These are phyloP conservation scores for Vararia minispora DNA, from an alignment of 768 basidiomycete genomes.

Conservation along the genomic window DNA sequence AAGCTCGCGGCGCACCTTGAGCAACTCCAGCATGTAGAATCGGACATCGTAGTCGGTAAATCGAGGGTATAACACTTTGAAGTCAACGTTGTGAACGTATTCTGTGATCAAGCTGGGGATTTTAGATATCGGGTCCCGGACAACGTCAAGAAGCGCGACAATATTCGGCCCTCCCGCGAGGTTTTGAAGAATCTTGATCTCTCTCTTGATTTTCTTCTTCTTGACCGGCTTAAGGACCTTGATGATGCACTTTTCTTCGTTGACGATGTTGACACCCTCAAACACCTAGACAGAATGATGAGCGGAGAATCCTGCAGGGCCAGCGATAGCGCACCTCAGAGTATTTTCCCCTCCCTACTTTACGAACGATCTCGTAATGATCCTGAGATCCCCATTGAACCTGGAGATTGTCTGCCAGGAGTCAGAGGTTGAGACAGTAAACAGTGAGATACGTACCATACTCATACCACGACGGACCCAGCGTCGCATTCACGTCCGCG, in stretches of 20 bases:
- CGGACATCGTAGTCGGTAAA: slow-evolving; percentile 94
- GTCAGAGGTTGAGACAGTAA: slow-evolving; percentile 7
- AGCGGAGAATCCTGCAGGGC: background rate
- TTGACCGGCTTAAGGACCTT: slow-evolving; percentile 98
- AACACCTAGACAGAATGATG: slow-evolving; percentile 50
- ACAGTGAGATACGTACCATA: slow-evolving; percentile 50
- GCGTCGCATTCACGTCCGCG: slow-evolving; percentile 74
- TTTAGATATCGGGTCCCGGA: slow-evolving; percentile 91
- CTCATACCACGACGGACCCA: slow-evolving; percentile 91
- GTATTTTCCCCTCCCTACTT: slow-evolving; percentile 93
- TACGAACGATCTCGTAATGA: slow-evolving; percentile 95
- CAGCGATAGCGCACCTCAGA: slow-evolving; percentile 54
- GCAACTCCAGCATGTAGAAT: slow-evolving; percentile 92
- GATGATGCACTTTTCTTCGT: slow-evolving; percentile 93
- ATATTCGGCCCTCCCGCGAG: slow-evolving; percentile 94
- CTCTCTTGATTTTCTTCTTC: slow-evolving; percentile 99
- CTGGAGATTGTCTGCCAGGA: slow-evolving; percentile 72
- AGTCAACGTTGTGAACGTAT: slow-evolving; percentile 97
- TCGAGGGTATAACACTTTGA: slow-evolving; percentile 91
- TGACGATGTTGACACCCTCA: slow-evolving; percentile 85
- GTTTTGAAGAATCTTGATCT: slow-evolving; percentile 97
- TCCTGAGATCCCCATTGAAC: slow-evolving; percentile 98
- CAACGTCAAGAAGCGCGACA: slow-evolving; percentile 87
- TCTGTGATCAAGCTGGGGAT: slow-evolving; percentile 96
- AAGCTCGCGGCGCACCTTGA: slow-evolving; percentile 52